These are phyloP conservation scores for Botryotinia calthae DNA, from an alignment of 2,329 filamentous ascomycete species.

Conservation along the genomic window DNA sequence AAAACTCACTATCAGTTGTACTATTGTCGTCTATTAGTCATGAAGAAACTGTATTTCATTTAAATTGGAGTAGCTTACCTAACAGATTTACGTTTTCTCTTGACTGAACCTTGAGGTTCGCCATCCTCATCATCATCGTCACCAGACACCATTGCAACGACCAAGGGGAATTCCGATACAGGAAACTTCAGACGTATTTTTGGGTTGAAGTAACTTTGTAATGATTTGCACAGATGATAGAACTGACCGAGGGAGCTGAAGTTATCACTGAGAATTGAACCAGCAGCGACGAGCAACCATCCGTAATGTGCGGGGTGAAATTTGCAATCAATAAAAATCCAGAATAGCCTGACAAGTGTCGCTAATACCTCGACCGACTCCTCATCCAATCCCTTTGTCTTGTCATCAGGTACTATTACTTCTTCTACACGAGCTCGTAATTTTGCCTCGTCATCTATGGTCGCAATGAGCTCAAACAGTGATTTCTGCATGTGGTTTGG, in stretches of 20 bases:
- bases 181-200: slow-evolving; percentile 7
- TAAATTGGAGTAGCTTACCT: slow-evolving; percentile 22
- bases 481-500: not conserved
- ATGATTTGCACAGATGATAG: slow-evolving; percentile 6
- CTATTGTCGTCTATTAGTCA: not conserved
- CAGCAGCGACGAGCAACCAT: slow-evolving; percentile 1
- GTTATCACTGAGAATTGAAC: not conserved
- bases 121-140: slow-evolving; percentile 34
- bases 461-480: slow-evolving; percentile 16
- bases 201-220: slow-evolving; percentile 11
- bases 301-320: slow-evolving; percentile 17
- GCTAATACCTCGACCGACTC: slow-evolving; percentile 21
- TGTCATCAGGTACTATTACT: not conserved
- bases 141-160: not conserved
- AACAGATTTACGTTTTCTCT: slow-evolving; percentile 35
- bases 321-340: slow-evolving; percentile 38
- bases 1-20: slow-evolving; percentile 6
- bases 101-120: slow-evolving; percentile 42
- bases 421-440: slow-evolving; percentile 15
- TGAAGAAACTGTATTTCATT: not conserved
- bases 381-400: slow-evolving; percentile 25
- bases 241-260: slow-evolving; percentile 1
- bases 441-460: slow-evolving; percentile 15
- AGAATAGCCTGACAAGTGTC: slow-evolving; percentile 31
- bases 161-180: not conserved